Conservation (phyloP, 163 green algal species). For the Picocystis sp. region DNA sequence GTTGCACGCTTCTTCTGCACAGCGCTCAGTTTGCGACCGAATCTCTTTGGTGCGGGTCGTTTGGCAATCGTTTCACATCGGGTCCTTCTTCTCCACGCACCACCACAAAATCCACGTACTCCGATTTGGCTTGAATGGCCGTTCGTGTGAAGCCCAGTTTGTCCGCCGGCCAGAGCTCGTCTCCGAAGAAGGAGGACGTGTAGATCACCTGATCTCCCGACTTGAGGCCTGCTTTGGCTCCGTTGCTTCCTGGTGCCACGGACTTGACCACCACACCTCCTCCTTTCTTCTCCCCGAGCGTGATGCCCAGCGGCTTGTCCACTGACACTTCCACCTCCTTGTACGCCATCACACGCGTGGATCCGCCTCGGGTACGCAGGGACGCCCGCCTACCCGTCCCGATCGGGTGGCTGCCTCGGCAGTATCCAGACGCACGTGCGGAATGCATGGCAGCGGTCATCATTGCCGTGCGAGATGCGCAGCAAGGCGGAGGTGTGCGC, state of each 20-base stretch:
- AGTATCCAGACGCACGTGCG: too few relatives aligned
- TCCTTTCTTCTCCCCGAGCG: constrained; percentile 44
- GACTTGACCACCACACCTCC: constrained; percentile 66
- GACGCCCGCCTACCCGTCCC: too few relatives aligned
- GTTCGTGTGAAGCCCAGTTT: constrained; percentile 10
- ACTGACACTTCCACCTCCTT: constrained; percentile 49
- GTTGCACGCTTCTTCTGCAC: constrained; percentile 70
- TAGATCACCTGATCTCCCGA: constrained; percentile 87
- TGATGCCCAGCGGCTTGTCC: constrained; percentile 87
- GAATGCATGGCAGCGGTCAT: too few relatives aligned
- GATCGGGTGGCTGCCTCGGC: too few relatives aligned
- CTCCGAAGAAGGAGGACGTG: constrained; percentile 67
- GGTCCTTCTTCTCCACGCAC: constrained; percentile 43
- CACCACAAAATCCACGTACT: constrained; percentile 16
- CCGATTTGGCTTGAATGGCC: too few relatives aligned
- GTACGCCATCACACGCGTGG: too few relatives aligned
- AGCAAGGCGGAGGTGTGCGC: too few relatives aligned
- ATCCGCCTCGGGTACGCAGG: too few relatives aligned
- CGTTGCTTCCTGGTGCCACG: constrained; percentile 52
- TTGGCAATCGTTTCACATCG: constrained; percentile 79
- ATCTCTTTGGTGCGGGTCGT: constrained; percentile 71
- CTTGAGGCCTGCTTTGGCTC: constrained; percentile 68
- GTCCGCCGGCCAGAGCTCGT: constrained; percentile 47
- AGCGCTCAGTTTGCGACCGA: constrained; percentile 75
- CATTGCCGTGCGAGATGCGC: too few relatives aligned